Percentiles rank a stretch among this genome's conserved stretches.
Evolutionary conservation across 805 yeast species (phyloP).

Genomic region (Wickerhamomyces bovis): DNA sequence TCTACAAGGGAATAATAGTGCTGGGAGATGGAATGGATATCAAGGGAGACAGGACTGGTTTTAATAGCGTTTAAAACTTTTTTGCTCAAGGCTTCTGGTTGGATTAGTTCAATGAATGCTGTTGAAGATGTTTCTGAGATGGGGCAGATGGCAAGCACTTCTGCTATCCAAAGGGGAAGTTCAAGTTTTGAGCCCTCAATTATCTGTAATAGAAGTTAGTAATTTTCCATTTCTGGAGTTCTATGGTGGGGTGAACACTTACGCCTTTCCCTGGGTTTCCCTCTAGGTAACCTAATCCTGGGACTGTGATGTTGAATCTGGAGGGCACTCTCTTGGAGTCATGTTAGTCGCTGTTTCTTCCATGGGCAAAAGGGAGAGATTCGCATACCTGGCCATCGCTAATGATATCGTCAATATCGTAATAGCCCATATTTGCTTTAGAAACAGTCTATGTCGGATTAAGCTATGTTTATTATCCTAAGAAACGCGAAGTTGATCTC

Average conservation of each 20-base stretch:
- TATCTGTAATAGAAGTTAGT: constrained; percentile 25
- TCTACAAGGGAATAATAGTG: constrained; percentile 66
- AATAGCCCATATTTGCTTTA: constrained; percentile 39
- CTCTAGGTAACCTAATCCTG: constrained; percentile 83
- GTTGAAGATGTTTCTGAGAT: constrained; percentile 3
- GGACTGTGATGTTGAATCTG: constrained; percentile 68
- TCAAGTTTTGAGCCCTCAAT: constrained; percentile 59
- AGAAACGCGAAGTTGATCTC: no score
- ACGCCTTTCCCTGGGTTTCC: constrained; percentile 57
- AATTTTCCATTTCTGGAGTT: neutral
- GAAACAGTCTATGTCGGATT: no score
- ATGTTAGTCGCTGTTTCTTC: neutral
- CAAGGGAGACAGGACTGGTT: constrained; percentile 60
- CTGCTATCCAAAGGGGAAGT: constrained; percentile 87
- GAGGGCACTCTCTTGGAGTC: constrained; percentile 57
- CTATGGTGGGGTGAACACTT: neutral
- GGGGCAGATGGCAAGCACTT: constrained; percentile 51
- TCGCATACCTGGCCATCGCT: constrained; percentile 48
- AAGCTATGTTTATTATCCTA: no score
- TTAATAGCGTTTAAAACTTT: constrained; percentile 78
- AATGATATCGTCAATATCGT: constrained; percentile 71
- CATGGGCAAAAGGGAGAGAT: constrained; percentile 9
- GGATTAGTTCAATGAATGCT: constrained; percentile 59
- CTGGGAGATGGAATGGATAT: constrained; percentile 57
- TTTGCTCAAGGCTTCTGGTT: constrained; percentile 62